Base-by-base conservation (phyloP, 805 yeast species). In the Cyberlindnera veronae region DNA sequence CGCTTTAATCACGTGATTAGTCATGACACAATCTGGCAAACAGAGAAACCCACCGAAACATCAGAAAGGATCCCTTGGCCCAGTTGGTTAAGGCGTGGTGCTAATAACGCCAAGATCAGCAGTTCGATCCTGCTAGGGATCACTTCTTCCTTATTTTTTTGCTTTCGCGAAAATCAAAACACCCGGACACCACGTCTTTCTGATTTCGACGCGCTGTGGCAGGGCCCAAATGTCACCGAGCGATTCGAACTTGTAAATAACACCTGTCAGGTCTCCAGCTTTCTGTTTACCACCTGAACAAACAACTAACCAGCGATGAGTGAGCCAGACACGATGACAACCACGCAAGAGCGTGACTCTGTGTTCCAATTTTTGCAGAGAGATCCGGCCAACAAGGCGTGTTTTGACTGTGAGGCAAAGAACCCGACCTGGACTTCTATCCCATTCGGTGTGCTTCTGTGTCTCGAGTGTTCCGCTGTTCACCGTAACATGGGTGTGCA, bases 381-480 rank as follows among this genome's bases (percentile, higher is more conserved):
- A 70, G 74, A 57, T 47, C 79, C 79, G 19, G 84, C 88, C 34
- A 90, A 90, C 69, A 82, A 82, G 56, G 77, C 72, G 28, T 93
- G 99, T 66, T 91, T 93, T 66, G 99, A 93, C 61, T 93, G 99
- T 64, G 76, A 84, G 38, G 85, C 90, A 54, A 88, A 85, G 60
- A 90, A 90, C 62, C 98, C 99, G 27, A 88, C 98, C 0, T 93
- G 99, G 99, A 87, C 99, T 4, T 91, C 98, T 12, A 89, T 91
- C 40, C 96, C 98, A 12, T 91, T 87, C 64, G 99, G 97, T 41
- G 85, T 90, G 38, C 76, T 90, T 61, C 68, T 93, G 44, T 93
- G 99, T 69, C 73, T 90, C 45, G 95, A 93, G 62, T 93, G 99
- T 64, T 85, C 96, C 39, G 90, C 98, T 4, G 88, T 84, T 38